Conservation (phyloP, 352 stramenopile species). For the Pythium plurisporium region DNA sequence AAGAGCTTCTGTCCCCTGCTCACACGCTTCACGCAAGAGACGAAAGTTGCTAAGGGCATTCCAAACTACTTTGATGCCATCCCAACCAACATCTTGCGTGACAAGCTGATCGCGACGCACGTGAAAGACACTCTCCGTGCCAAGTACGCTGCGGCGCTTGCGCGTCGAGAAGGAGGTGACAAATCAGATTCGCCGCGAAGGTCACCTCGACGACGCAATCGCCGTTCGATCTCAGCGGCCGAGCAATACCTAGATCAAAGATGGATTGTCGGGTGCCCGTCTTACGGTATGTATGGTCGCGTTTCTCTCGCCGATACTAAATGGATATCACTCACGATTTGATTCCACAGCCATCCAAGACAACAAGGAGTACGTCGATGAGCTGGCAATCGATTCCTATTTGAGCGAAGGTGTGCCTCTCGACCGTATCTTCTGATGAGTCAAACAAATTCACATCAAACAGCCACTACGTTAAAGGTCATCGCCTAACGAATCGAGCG, state of each 20-base stretch:
- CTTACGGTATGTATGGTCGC: constrained; percentile 62
- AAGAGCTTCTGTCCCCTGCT: constrained; percentile 54
- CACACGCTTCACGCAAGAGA: constrained; percentile 47
- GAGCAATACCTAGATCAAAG: constrained; percentile 48
- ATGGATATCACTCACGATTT: not conserved
- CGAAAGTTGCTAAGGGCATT: constrained; percentile 52
- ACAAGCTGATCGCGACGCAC: constrained; percentile 37
- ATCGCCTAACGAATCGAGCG: not conserved
- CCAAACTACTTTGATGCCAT: constrained; percentile 86
- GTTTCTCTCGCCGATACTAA: not conserved
- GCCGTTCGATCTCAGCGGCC: constrained; percentile 32
- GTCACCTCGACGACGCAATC: constrained; percentile 30
- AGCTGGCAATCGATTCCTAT: constrained; percentile 73
- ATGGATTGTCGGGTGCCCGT: constrained; percentile 70
- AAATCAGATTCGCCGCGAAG: constrained; percentile 9
- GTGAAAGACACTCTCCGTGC: constrained; percentile 33
- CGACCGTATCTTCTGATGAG: constrained; percentile 51
- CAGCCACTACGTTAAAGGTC: not conserved
- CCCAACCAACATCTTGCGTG: constrained; percentile 46
- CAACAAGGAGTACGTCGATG: constrained; percentile 79
- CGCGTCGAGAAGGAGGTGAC: constrained; percentile 18
- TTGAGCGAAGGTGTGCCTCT: constrained; percentile 55
- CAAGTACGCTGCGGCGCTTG: constrained; percentile 46
- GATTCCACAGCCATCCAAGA: constrained; percentile 52
- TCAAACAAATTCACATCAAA: not conserved